Evolutionary conservation across 116 monocot species (phyloP), one percentile per base, ranked within the genome.

Genomic region (Zostera marina): DNA sequence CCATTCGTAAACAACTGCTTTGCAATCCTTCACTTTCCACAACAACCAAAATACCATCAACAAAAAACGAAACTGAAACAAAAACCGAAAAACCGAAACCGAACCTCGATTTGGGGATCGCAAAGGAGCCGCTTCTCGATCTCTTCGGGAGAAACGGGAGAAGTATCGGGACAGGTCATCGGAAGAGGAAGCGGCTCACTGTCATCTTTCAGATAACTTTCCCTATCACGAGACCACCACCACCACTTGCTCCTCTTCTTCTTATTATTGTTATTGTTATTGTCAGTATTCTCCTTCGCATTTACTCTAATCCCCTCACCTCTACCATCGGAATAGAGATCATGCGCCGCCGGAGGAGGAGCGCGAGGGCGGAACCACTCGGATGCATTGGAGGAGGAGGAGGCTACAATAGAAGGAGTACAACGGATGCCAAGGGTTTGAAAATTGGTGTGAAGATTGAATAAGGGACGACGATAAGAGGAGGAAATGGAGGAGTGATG

Each of bases 1-100:
- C 93, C 93, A 93, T 66, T 93, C 88, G 25, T 93, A 93, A 3
- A 80, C 79, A 47, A 84, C 77, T 16, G 74, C 70, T 74, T 79
- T 84, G 65, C 93, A 93, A 62, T 87, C 93, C 87, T 91, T 13
- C 13, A 42, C 49, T 13, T n/a, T 24, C 11, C 17, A 12, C 61
- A 47, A 10, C 9, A 40, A 67, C n/a, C n/a, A n/a, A 41, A 1
- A 32, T 32, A 32, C 4, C 32, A 32, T 32, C 5, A 32, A 32
- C 32, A 32, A 32, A 2, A 5, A 32, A n/a, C n/a, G n/a, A n/a
- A n/a, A n/a, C n/a, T n/a, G n/a, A n/a, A n/a, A 12, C 61, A 47
- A 10, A 7, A 40, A 67, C n/a, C n/a, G n/a, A 41, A 1, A 32
- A 3, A 32, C 4, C 32, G 5, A 5, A 32, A 32, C 32, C 32